Conservation (phyloP, 306 rosid species). For the cucumber (Cucumis sativus) region DNA sequence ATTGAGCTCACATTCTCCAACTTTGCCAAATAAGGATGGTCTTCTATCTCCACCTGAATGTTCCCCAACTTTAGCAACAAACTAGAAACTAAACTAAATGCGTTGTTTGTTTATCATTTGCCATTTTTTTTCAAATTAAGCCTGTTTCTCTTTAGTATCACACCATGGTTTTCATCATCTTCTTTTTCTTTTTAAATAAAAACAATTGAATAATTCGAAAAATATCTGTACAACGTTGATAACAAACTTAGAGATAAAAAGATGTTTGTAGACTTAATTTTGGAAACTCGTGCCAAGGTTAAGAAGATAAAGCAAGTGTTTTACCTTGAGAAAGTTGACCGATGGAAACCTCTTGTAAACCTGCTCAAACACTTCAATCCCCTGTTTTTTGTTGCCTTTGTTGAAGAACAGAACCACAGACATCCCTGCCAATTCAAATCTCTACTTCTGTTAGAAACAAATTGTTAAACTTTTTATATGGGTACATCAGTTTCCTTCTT, state of each 20-base stretch:
- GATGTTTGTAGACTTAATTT: too few relatives aligned
- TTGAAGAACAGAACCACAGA: slow-evolving; percentile 77
- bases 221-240: too few relatives aligned
- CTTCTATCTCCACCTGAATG: slow-evolving; percentile 76
- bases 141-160: too few relatives aligned
- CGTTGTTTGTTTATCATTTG: too few relatives aligned
- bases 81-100: too few relatives aligned
- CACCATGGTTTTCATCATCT: too few relatives aligned
- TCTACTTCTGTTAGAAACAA: neutral
- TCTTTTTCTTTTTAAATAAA: too few relatives aligned
- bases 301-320: too few relatives aligned
- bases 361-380: slow-evolving; percentile 50
- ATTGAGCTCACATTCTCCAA: slow-evolving; percentile 55
- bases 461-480: neutral
- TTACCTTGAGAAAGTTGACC: slow-evolving; percentile 82
- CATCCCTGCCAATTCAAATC: slow-evolving; percentile 44
- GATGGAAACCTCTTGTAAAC: slow-evolving; percentile 81
- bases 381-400: slow-evolving; percentile 47
- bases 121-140: too few relatives aligned
- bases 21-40: slow-evolving; percentile 72
- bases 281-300: too few relatives aligned
- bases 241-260: too few relatives aligned
- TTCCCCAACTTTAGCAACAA: neutral
- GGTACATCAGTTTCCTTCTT: neutral
- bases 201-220: too few relatives aligned